These are phyloP conservation scores for Moringa oleifera DNA, from an alignment of 345 rosid genomes.

Conservation along the genomic window DNA sequence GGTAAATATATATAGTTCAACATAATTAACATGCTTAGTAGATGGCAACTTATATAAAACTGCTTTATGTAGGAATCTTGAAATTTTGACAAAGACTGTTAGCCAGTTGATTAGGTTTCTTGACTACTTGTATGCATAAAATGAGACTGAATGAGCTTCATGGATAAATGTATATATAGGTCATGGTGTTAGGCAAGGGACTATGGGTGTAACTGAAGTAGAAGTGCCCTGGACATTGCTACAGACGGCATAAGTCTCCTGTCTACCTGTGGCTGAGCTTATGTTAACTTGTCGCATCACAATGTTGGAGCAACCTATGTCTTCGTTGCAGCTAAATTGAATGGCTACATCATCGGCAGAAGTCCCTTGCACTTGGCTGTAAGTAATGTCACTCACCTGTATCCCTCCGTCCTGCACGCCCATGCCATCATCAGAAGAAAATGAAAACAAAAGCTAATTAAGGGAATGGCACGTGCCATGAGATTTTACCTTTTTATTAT, in stretches of 20 bases:
- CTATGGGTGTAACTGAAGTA: neutral
- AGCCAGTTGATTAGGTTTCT: no score
- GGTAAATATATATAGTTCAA: no score
- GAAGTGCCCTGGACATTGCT: conserved; percentile 18
- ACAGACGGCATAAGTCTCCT: conserved; percentile 20
- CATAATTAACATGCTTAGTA: no score
- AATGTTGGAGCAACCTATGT: conserved; percentile 27
- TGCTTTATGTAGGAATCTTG: no score
- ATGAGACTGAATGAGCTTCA: no score
- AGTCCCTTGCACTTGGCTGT: conserved; percentile 22
- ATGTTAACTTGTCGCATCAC: conserved; percentile 23
- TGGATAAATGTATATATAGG: no score
- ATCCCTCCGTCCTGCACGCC: conserved; percentile 17
- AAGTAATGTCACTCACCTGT: conserved; percentile 32
- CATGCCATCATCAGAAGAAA: neutral
- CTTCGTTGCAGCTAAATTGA: conserved; percentile 22
- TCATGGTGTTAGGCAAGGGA: conserved; percentile 8
- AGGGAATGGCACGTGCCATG: no score
- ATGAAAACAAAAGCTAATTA: no score
- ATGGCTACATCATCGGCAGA: conserved; percentile 28
- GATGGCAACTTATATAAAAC: no score
- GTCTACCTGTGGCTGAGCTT: conserved; percentile 13
- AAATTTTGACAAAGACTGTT: no score
- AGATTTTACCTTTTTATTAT: no score
- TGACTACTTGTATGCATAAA: no score